A percentile compares a stretch with the other conserved stretches of the same genome.
These are phyloP conservation scores for Amylocarpus encephaloides DNA, from an alignment of 2,329 filamentous ascomycete species.

Conservation along the genomic window DNA sequence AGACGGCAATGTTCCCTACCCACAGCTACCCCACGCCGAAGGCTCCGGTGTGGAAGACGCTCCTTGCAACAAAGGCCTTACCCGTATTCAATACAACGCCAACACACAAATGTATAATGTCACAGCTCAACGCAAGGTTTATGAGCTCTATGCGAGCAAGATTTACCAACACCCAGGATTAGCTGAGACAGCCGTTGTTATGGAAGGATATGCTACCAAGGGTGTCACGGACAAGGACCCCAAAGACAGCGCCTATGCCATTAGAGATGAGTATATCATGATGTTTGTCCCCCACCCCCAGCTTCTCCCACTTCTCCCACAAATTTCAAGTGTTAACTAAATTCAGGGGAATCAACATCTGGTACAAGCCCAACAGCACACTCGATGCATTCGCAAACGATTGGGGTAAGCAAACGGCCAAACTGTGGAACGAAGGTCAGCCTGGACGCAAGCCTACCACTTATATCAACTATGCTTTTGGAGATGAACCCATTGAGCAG, in stretches of 20 bases:
- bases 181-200: not conserved
- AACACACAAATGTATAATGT: not conserved
- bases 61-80: not conserved
- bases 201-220: not conserved
- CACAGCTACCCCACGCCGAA: not conserved
- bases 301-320: too few species aligned
- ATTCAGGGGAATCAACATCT: not conserved
- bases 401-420: not conserved
- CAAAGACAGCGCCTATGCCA: not conserved
- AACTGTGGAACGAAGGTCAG: slow-evolving; percentile 2
- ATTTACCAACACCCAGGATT: not conserved
- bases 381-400: not conserved
- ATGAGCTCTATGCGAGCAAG: not conserved
- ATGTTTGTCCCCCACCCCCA: not conserved
- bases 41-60: not conserved
- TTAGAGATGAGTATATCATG: slow-evolving; percentile 1
- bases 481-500: not conserved
- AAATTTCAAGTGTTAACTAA: not conserved
- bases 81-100: not conserved
- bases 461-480: slow-evolving; percentile 7
- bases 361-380: not conserved
- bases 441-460: not conserved
- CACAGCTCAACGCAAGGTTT: not conserved
- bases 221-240: not conserved
- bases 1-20: slow-evolving; percentile 1